A percentile compares a stretch with the other conserved stretches of the same genome.
phyloP scores from a whole-genome alignment of 2,329 filamentous ascomycete species.

The Phyllosticta paracitricarpa region DNA sequence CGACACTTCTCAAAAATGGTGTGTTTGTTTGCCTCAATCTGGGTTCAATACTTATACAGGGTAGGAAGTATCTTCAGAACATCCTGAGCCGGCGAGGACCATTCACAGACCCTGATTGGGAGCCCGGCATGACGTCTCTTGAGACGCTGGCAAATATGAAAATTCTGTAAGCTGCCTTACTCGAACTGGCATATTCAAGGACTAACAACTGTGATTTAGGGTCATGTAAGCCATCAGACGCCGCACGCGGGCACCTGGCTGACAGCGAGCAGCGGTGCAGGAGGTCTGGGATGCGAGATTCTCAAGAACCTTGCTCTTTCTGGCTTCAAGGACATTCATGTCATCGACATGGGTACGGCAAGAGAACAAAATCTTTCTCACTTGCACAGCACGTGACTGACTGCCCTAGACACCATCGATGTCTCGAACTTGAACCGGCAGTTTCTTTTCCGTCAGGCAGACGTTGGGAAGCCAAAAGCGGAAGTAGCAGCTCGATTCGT shows the following conservation, averaged over 20 bases:
- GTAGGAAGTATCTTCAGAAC: conserved; percentile 73
- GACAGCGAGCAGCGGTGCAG: conserved; percentile 61
- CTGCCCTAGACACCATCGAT: conserved; percentile 74
- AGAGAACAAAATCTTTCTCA: background rate
- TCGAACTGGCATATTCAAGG: background rate
- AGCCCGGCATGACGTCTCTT: conserved; percentile 43
- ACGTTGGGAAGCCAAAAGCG: conserved; percentile 90
- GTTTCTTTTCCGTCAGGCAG: conserved; percentile 83
- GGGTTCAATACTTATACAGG: background rate
- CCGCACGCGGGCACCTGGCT: conserved; percentile 22
- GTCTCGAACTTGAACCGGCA: conserved; percentile 97
- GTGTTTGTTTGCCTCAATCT: background rate
- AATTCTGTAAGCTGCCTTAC: conserved; percentile 52
- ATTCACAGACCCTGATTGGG: conserved; percentile 57
- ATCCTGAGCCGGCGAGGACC: conserved; percentile 70
- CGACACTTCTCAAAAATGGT: conserved; percentile 11
- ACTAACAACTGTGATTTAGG: conserved; percentile 12
- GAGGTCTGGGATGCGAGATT: conserved; percentile 91
- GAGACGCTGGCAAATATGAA: conserved; percentile 26
- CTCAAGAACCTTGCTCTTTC: conserved; percentile 92
- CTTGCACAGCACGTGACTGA: conserved; percentile 6
- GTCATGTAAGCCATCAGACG: conserved; percentile 26
- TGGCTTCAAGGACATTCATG: conserved; percentile 93
- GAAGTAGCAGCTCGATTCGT: conserved; percentile 89
- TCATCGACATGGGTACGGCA: conserved; percentile 89